Conservation (phyloP, 228 moss, liverwort and hornwort genomes). For the Sphagnum magellanicum region DNA sequence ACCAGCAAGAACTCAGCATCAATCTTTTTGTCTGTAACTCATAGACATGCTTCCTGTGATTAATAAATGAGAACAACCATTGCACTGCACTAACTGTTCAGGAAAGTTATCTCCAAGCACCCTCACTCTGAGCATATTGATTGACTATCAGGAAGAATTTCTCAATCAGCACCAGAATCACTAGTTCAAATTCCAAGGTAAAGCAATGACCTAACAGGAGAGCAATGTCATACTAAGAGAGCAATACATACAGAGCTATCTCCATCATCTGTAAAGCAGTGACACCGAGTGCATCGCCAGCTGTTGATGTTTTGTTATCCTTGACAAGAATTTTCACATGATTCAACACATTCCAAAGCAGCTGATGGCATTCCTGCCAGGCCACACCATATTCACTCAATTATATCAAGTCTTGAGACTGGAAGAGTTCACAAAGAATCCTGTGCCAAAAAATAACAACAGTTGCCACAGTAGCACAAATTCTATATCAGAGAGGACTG, state of each 20-base stretch:
- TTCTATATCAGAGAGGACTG: not conserved
- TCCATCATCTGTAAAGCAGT: slow-evolving; percentile 64
- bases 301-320: slow-evolving; percentile 27
- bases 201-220: not conserved
- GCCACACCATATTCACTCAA: no score
- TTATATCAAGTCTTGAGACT: not conserved
- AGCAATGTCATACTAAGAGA: not conserved
- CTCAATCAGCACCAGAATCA: no score
- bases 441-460: no score
- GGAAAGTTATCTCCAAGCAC: not conserved
- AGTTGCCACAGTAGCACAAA: no score
- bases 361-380: slow-evolving; percentile 43
- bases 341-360: slow-evolving; percentile 47
- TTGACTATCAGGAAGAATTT: no score
- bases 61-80: not conserved
- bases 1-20: no score
- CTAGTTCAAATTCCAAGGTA: not conserved
- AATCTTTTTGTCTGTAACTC: no score
- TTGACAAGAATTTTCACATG: slow-evolving; percentile 31
- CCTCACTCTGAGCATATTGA: no score
- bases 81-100: not conserved
- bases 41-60: no score
- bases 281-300: slow-evolving; percentile 54
- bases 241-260: slow-evolving; percentile 15
- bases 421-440: not conserved